Percentiles rank a stretch among this genome's conserved stretches.
Conservation (phyloP, 441 rosid species). For the Gossypium davidsonii region DNA sequence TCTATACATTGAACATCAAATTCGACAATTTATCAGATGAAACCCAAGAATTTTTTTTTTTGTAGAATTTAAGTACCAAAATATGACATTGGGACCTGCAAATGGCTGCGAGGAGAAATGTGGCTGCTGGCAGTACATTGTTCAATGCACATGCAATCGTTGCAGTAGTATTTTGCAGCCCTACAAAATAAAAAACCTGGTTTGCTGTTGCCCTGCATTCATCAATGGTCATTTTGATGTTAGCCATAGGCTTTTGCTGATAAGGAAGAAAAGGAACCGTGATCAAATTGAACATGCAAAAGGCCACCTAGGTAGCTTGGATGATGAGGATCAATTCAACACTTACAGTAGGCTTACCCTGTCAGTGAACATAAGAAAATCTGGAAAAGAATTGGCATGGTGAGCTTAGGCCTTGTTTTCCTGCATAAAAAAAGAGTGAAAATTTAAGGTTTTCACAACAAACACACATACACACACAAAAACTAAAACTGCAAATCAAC, state of each 20-base stretch:
- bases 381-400: constrained; percentile 41
- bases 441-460: neutral
- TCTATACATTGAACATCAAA: constrained; percentile 21
- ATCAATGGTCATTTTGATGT: neutral
- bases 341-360: constrained; percentile 40
- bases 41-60: no score
- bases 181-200: constrained; percentile 74
- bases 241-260: neutral
- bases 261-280: neutral
- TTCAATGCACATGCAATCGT: constrained; percentile 72
- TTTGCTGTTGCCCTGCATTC: constrained; percentile 54
- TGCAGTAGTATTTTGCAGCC: constrained; percentile 68
- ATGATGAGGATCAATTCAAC: neutral
- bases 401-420: constrained; percentile 71
- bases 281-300: neutral
- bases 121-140: constrained; percentile 70
- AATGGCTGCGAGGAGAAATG: constrained; percentile 70
- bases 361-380: constrained; percentile 68
- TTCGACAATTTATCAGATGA: neutral
- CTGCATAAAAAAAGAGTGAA: constrained; percentile 28
- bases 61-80: no score
- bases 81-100: constrained; percentile 43
- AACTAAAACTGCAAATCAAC: no score
- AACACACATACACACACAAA: no score
- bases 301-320: neutral